These are phyloP conservation scores for Austroboletus rostrupii DNA, from an alignment of 1,284 basidiomycete species.

Conservation along the genomic window DNA sequence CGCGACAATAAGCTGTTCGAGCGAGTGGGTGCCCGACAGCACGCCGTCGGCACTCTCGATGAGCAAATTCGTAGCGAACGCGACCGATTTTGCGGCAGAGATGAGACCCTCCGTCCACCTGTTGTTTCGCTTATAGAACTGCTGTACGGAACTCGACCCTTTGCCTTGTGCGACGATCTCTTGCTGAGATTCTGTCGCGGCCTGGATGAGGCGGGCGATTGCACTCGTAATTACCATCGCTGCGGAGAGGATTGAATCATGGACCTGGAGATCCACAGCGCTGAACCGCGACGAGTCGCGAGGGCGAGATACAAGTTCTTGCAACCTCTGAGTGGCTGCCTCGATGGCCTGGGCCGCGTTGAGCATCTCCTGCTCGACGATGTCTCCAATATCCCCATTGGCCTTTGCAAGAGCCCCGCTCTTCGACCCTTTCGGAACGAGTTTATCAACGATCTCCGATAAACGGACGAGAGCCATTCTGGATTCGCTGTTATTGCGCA, in stretches of 20 bases:
- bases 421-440: constrained; percentile 83
- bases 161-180: constrained; percentile 96
- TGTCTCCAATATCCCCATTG: constrained; percentile 93
- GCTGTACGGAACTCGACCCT: constrained; percentile 86
- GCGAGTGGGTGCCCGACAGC: constrained; percentile 90
- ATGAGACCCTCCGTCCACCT: constrained; percentile 99
- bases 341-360: constrained; percentile 93
- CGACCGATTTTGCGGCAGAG: constrained; percentile 95
- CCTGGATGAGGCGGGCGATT: constrained; percentile 91
- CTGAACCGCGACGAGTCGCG: constrained; percentile 82
- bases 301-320: constrained; percentile 87
- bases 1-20: constrained; percentile 98
- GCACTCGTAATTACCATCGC: constrained; percentile 94
- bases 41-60: constrained; percentile 99
- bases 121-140: constrained; percentile 99
- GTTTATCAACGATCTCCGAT: constrained; percentile 81
- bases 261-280: constrained; percentile 91
- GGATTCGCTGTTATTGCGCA: constrained; percentile 87
- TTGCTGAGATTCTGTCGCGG: constrained; percentile 95
- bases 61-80: constrained; percentile 93
- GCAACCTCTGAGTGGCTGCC: constrained; percentile 84
- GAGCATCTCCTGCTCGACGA: constrained; percentile 96
- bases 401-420: constrained; percentile 67
- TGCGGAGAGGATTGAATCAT: constrained; percentile 94
- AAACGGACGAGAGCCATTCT: constrained; percentile 80